Base-by-base conservation (phyloP, 73 alveolate genomes). In the Paraurostyla sp. region DNA sequence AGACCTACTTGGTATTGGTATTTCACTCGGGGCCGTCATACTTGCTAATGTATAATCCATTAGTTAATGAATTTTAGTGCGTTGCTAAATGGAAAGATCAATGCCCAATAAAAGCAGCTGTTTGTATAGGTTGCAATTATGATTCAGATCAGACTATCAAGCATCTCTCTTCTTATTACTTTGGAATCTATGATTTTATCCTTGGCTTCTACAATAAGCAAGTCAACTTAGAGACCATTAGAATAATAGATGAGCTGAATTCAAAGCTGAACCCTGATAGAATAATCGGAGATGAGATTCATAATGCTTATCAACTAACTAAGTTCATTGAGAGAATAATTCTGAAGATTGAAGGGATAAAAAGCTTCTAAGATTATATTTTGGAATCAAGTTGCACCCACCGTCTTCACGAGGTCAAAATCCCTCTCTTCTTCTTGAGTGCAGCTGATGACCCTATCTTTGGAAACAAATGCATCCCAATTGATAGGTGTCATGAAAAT, bases 391-490 rank as follows among this genome's bases (percentile, higher is more conserved):
- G 73, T 20, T 71, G 76, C 59, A 25, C 59, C 40, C 48, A 71
- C n/a, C 20, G 73, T 25, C 43, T 59, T 23, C 9, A 71, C 13
- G 71, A 75, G 3, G 63, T 87, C 0, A 57, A 40, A 20, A 54
- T 78, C 0, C 89, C 89, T 6, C 36, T 73, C 29, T 76, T 87
- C 46, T 87, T 75, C 42, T 20, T 87, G 32, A 38, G 68, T 45
- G 91, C 91, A 20, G n/a, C 29, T 15, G 91, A 81, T 38, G 91
- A 81, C 27, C 91, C 91, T 22, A 35, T 81, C 41, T 49, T 81
- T 35, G 91, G 91, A 15, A 52, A 81, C 52, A 73, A 73, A 30
- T n/a, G 45, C 50, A 73, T 73, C 6, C 86, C 86, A 20, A 35
- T 25, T 56, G 83, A 57, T 22, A 16, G 36, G 59, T 40, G 91